Evolutionary conservation across 2,329 filamentous ascomycete species (phyloP).

Genomic region (Drechslerella coelobrocha): DNA sequence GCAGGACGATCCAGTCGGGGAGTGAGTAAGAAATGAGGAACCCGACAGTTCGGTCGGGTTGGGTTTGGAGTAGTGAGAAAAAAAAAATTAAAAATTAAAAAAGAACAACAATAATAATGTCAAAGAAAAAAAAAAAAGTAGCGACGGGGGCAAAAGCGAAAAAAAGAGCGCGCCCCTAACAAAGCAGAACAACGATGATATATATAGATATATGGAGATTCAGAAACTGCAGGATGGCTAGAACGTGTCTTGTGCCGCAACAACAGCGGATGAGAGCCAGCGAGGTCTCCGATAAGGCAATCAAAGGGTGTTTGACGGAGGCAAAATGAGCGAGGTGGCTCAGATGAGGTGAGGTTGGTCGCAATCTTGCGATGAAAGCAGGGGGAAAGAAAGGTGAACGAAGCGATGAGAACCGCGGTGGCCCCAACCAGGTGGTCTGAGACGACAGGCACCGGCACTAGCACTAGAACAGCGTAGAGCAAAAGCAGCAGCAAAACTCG

Average conservation of each 20-base stretch:
- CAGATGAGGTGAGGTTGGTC: not conserved
- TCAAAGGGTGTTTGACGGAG: not conserved
- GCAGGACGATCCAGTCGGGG: slow-evolving; percentile 28
- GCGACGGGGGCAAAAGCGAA: slow-evolving; percentile 7
- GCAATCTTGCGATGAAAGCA: not conserved
- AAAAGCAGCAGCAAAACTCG: not conserved
- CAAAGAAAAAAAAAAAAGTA: not conserved
- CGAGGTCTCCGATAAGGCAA: not conserved
- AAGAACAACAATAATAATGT: slow-evolving; percentile 38
- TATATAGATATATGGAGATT: not conserved
- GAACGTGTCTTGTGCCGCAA: slow-evolving; percentile 11
- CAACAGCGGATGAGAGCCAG: slow-evolving; percentile 29
- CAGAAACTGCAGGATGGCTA: too few relatives aligned
- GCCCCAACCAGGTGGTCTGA: not conserved
- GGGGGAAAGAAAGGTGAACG: not conserved
- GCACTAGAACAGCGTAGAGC: slow-evolving; percentile 4
- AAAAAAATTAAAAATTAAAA: not conserved
- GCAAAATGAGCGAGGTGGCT: not conserved
- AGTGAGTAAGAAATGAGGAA: slow-evolving; percentile 4
- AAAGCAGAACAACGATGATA: not conserved
- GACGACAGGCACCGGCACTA: slow-evolving; percentile 1
- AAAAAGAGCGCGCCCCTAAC: slow-evolving; percentile 2
- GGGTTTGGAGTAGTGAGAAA: slow-evolving; percentile 10
- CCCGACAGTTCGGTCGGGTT: slow-evolving; percentile 17
- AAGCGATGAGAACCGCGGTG: slow-evolving; percentile 5